A percentile compares a stretch with the other conserved stretches of the same genome.
phyloP scores from a whole-genome alignment of 2,329 filamentous ascomycete genomes.

The Cadophora luteo-olivacea region DNA sequence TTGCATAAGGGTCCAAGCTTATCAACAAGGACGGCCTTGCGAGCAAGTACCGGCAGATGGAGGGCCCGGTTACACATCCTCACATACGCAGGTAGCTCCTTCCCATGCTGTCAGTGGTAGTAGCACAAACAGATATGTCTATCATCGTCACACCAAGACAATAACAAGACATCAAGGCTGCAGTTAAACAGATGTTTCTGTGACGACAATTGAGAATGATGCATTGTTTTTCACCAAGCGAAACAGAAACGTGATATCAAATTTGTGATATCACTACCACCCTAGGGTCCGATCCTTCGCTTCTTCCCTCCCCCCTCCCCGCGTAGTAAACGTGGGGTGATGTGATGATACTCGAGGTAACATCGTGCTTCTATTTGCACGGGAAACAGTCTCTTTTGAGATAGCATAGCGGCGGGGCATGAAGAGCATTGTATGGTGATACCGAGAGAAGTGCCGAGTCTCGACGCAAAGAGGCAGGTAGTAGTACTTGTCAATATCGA shows the following conservation, averaged over 20 bases:
- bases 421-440: neutral
- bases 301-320: neutral
- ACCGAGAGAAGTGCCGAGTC: neutral
- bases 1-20: constrained; percentile 8
- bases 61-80: constrained; percentile 4
- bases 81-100: too few species aligned
- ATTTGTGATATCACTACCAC: neutral
- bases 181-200: neutral
- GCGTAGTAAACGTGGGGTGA: constrained; percentile 4
- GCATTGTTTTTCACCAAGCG: constrained; percentile 1
- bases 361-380: neutral
- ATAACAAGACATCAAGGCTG: neutral
- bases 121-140: neutral
- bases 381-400: too few species aligned
- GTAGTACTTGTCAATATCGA: neutral
- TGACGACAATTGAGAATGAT: neutral
- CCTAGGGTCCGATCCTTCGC: neutral
- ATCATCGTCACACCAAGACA: neutral
- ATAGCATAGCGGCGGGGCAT: neutral
- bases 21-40: neutral
- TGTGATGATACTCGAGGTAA: neutral
- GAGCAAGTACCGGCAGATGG: neutral
- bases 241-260: neutral
- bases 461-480: neutral
- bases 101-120: too few species aligned